Conservation (phyloP, 1,284 basidiomycete genomes). For the Cutaneotrichosporon mucoides region DNA sequence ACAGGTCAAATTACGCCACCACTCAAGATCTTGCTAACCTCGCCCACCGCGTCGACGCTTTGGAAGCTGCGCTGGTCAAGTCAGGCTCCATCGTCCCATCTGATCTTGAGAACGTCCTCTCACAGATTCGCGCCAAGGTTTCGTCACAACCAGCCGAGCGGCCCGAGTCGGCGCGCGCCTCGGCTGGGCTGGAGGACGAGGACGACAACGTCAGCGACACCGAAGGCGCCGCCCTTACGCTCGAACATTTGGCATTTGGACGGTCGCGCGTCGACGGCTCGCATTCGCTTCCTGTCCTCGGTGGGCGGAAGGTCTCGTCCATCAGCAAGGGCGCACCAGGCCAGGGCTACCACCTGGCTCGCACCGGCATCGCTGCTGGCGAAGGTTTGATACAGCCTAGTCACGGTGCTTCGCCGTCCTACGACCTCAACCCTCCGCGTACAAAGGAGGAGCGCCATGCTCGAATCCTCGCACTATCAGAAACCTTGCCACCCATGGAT, state of each 20-base stretch:
- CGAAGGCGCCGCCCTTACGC: conserved; percentile 48
- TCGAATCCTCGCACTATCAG: conserved; percentile 35
- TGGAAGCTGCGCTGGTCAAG: conserved; percentile 46
- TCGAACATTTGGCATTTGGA: conserved; percentile 49
- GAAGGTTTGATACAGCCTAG: conserved; percentile 3
- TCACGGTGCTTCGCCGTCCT: background rate
- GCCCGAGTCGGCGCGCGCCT: background rate
- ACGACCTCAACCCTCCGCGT: background rate
- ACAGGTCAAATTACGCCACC: conserved; percentile 40
- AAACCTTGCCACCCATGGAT: conserved; percentile 43
- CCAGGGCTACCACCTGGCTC: conserved; percentile 40
- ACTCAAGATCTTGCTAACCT: conserved; percentile 43
- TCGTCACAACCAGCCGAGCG: background rate
- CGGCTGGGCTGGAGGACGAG: conserved; percentile 6
- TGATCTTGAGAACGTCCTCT: conserved; percentile 44
- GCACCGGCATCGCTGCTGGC: conserved; percentile 11
- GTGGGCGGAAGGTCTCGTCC: conserved; percentile 22
- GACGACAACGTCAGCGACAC: conserved; percentile 43
- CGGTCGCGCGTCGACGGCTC: conserved; percentile 39
- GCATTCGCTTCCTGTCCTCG: conserved; percentile 40
- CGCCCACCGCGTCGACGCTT: conserved; percentile 46
- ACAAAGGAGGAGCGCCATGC: conserved; percentile 29
- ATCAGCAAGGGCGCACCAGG: conserved; percentile 32
- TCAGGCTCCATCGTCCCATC: conserved; percentile 38
- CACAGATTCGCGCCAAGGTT: conserved; percentile 16